Conservation (phyloP, 345 rosid species). For the Gynandropsis gynandra region DNA sequence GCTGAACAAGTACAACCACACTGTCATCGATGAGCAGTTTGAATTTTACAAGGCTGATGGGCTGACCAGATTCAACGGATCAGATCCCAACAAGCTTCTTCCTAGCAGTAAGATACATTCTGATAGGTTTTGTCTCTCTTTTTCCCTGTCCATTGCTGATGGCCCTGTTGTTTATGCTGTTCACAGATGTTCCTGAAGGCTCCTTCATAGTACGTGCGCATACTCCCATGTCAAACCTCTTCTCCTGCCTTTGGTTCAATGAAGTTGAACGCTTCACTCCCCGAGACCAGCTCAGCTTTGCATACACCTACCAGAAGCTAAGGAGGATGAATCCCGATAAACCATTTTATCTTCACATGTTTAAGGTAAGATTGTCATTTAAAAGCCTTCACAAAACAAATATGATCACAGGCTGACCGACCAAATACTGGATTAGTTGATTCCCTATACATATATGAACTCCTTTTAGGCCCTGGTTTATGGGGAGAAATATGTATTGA, state of each 20-base stretch:
- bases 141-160: slow-evolving; percentile 1
- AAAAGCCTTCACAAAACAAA: not conserved
- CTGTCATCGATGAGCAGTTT: slow-evolving; percentile 77
- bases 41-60: slow-evolving; percentile 84
- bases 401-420: too few relatives aligned
- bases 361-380: slow-evolving; percentile 50
- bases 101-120: slow-evolving; percentile 94
- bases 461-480: not conserved
- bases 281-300: slow-evolving; percentile 94
- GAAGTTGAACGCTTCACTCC: slow-evolving; percentile 96
- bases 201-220: slow-evolving; percentile 90
- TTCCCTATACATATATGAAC: not conserved
- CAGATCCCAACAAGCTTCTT: slow-evolving; percentile 82
- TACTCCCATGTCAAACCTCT: slow-evolving; percentile 94
- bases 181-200: slow-evolving; percentile 95
- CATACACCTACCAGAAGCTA: slow-evolving; percentile 78
- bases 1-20: slow-evolving; percentile 91
- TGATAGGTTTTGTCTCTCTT: slow-evolving; percentile 9
- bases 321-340: slow-evolving; percentile 67
- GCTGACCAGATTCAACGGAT: slow-evolving; percentile 59
- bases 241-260: slow-evolving; percentile 98
- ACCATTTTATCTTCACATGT: slow-evolving; percentile 88
- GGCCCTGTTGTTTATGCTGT: slow-evolving; percentile 9
- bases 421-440: too few relatives aligned
- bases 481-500: too few relatives aligned